phyloP scores from a whole-genome alignment of 2,329 filamentous ascomycete genomes.

The Xylaria sp. region DNA sequence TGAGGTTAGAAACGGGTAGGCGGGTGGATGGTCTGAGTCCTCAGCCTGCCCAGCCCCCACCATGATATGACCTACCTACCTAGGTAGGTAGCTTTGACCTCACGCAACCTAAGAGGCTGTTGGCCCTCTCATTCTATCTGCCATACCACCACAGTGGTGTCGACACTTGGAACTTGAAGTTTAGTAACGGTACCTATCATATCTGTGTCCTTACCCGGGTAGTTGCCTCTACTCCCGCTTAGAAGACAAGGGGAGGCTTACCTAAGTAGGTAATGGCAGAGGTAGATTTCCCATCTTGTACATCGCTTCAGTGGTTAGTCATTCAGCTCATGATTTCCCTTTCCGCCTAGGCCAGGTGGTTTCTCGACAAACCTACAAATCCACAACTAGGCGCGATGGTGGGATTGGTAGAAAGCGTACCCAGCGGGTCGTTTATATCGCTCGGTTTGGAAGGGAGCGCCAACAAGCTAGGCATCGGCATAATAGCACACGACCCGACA shows the following conservation, averaged over 20 bases:
- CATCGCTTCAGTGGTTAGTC: no score
- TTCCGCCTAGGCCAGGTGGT: no score
- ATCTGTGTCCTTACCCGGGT: no score
- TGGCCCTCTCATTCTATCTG: constrained; percentile 25
- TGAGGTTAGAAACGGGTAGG: no score
- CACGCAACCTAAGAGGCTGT: not conserved
- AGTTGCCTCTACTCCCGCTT: no score
- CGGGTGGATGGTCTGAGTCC: no score
- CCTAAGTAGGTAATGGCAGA: no score
- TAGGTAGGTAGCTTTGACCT: no score
- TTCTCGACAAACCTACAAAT: not conserved
- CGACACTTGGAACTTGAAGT: not conserved
- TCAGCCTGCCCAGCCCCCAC: constrained; percentile 25
- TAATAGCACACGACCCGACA: constrained; percentile 76
- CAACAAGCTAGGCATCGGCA: constrained; percentile 94
- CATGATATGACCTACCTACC: constrained; percentile 8
- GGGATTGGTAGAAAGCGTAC: not conserved
- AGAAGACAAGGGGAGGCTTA: no score
- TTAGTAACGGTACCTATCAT: no score
- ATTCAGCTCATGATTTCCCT: no score
- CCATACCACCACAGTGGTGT: not conserved
- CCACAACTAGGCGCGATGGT: constrained; percentile 15
- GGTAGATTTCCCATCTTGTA: no score
- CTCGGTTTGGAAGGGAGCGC: constrained; percentile 84
- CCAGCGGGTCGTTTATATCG: constrained; percentile 51